Evolutionary conservation across 352 stramenopile species (phyloP).

Genomic region (Pythium biforme): DNA sequence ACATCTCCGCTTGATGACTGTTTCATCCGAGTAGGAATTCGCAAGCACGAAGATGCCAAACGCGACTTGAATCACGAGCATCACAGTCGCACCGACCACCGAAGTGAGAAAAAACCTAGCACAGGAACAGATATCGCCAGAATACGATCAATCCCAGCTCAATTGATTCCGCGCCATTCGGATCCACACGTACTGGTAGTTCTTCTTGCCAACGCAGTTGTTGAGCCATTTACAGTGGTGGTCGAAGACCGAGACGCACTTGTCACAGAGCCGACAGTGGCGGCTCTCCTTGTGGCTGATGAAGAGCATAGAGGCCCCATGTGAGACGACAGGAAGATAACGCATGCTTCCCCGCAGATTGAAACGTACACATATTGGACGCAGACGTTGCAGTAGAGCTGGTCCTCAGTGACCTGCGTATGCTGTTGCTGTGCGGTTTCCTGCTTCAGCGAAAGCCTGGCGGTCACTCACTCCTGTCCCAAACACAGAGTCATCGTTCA

Average conservation of each 20-base stretch:
- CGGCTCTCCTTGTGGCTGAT: constrained; percentile 82
- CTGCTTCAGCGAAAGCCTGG: background rate
- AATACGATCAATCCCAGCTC: background rate
- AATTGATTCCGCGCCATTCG: background rate
- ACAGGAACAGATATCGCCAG: background rate
- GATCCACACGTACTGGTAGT: constrained; percentile 44
- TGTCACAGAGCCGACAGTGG: constrained; percentile 96
- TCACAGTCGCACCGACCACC: constrained; percentile 58
- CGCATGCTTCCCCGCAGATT: background rate
- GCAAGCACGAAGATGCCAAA: constrained; percentile 64
- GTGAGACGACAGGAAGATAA: background rate
- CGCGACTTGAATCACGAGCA: constrained; percentile 69
- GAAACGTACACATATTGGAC: constrained; percentile 82
- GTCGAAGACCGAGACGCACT: constrained; percentile 95
- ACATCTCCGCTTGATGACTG: constrained; percentile 44
- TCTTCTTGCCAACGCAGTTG: constrained; percentile 93
- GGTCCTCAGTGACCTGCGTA: constrained; percentile 35
- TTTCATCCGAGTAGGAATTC: constrained; percentile 43
- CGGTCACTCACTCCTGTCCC: background rate
- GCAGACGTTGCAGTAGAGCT: constrained; percentile 88
- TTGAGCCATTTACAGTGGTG: constrained; percentile 98
- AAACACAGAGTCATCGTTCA: background rate
- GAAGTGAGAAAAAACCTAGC: constrained; percentile 68
- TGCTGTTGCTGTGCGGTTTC: constrained; percentile 18
- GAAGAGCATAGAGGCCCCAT: background rate